Base-by-base conservation (phyloP, 768 basidiomycete genomes). In the Neoboletus brunneissimus region DNA sequence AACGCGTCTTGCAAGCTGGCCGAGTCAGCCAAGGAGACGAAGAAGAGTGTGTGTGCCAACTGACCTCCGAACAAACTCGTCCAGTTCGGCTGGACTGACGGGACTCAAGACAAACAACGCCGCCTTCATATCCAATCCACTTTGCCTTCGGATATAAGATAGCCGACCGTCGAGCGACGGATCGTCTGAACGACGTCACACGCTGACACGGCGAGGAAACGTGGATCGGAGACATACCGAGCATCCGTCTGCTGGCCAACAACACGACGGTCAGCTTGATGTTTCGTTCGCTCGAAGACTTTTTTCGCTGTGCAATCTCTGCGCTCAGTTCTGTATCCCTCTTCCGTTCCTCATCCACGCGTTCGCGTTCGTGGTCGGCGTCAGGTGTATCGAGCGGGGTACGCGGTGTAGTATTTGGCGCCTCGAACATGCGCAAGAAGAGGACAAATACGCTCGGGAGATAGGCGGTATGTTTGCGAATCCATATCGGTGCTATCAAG, bases 401-500 rank as follows among this genome's bases (percentile, higher is more conserved):
- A 34, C 75, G 72, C 1, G 79, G 68, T 7, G 75, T 66, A n/a
- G 72, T 62, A 12, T 72, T 71, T 1, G 81, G 79, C 22, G 75
- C 75, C 69, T 98, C 95, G 66, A 79, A 94, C 57, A 98, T 77
- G 53, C 91, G 84, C 53, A 91, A 74, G 70, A 98, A 97, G 57
- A 97, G 78, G 10, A 98, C 90, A 71, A 98, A 96, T 0, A 98
- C 95, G 23, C 91, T 88, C 0, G 97, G 97, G 0, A 98, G 74
- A 32, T 97, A 85, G 1, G 91, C 85, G 0, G 91, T 91, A 66
- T 99, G 97, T 72, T 98, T 99, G 43, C 94, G 82, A 34, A 98
- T 86, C 97, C 97, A 99, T 68, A 98, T 93, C 1, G 97, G 97
- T 3, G 97, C 94, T 51, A 99, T 93, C 52, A 99, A 75, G 0